Evolutionary conservation across 2,329 filamentous ascomycete species (phyloP), one percentile per base, ranked within the genome.

Genomic region (Beauveria sp.): DNA sequence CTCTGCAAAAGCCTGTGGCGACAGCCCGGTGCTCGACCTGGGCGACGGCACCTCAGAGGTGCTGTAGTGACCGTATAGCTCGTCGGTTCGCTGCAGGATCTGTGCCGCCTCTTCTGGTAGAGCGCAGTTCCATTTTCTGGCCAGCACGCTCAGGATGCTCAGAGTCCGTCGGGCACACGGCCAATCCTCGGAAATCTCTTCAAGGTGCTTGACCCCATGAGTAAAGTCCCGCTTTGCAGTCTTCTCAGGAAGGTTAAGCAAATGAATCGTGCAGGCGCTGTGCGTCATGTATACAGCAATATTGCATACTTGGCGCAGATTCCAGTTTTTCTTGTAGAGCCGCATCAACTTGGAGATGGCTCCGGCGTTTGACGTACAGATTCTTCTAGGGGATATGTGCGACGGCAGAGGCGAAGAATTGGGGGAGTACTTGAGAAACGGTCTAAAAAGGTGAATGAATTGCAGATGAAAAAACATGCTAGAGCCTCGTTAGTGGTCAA

Each of bases 391-490:
- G 8, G 92, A 97, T 20, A 97, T 90, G 68, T 96, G 91, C 2
- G 86, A 77, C 3, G 92, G 93, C 1, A 97, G 81, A 1, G 92
- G 93, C 1, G 92, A 96, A 1, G 86, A 87, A 7, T 84, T 78
- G 54, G 89, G 91, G 3, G 85, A 88, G 70, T 97, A 97, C 72
- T 94, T 96, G 55, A 97, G 81, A 70, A 97, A 97, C 0, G 94
- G 93, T 5, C 93, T 86, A 78, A 97, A 97, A 5, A 97, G 85
- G 69, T 97, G 92, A 63, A 97, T 96, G 70, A 96, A 96, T 52
- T 97, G 86, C 1, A 97, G 82, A 70, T 97, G 92, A 73, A 93
- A 96, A 75, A 97, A 96, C 92, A 97, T 97, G 77, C 92, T 97
- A 68, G 24, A 41, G 6, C 5, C 3, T 10, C 9, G 30, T 34